Conservation (phyloP, 352 stramenopile species). For the Globisporangium cylindrosporum region DNA sequence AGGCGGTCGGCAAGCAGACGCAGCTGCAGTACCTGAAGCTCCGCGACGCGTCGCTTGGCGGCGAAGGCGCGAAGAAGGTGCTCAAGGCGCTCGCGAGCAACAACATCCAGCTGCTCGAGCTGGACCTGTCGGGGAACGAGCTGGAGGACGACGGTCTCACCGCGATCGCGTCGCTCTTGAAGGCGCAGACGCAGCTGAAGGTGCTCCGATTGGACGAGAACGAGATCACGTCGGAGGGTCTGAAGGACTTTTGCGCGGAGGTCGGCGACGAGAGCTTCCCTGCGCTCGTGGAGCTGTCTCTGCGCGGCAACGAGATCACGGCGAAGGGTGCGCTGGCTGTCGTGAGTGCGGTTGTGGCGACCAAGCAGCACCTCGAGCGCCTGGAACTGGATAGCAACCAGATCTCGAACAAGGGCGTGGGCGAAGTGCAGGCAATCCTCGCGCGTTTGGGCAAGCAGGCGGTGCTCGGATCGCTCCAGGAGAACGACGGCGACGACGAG, state of each 20-base stretch:
- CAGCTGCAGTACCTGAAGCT: conserved; percentile 84
- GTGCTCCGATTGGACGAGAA: conserved; percentile 82
- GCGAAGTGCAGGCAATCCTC: conserved; percentile 40
- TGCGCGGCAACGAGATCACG: conserved; percentile 76
- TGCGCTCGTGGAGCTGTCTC: conserved; percentile 48
- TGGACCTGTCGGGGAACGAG: conserved; percentile 92
- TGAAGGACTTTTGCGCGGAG: conserved; percentile 32
- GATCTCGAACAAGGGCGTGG: conserved; percentile 69
- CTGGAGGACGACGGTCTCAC: conserved; percentile 68
- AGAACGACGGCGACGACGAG: conserved; percentile 81
- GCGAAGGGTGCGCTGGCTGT: conserved; percentile 64
- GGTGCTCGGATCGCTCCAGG: conserved; percentile 71
- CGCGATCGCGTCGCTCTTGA: conserved; percentile 59
- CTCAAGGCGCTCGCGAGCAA: conserved; percentile 57
- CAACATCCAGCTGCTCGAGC: conserved; percentile 61
- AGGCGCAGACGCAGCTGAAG: conserved; percentile 42
- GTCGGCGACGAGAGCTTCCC: conserved; percentile 30
- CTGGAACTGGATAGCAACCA: conserved; percentile 72
- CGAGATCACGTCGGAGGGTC: conserved; percentile 63
- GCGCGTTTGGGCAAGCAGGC: conserved; percentile 39
- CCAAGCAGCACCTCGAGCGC: conserved; percentile 34
- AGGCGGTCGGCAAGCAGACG: conserved; percentile 61
- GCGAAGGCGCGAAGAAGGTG: conserved; percentile 71
- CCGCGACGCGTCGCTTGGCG: conserved; percentile 83
- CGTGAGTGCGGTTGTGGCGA: conserved; percentile 40